Conservation (phyloP, 805 yeast genomes). For the Torulaspora delbrueckii region DNA sequence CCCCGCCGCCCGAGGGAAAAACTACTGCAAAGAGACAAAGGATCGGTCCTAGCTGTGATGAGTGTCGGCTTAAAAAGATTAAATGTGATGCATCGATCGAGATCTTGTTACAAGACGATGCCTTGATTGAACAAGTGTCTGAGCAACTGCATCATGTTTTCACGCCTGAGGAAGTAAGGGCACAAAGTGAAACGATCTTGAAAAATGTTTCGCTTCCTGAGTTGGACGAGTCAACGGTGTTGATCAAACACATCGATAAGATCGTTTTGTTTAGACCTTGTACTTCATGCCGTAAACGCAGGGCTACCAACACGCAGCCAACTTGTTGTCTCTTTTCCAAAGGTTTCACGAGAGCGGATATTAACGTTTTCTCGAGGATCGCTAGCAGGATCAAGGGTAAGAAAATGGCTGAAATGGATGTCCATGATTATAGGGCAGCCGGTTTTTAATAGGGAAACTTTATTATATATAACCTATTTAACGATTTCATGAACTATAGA, state of each 20-base stretch:
- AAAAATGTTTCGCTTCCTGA: constrained; percentile 5
- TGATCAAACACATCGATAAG: constrained; percentile 31
- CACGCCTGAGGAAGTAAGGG: constrained; percentile 15
- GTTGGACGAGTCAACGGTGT: constrained; percentile 2
- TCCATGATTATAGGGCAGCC: constrained; percentile 20
- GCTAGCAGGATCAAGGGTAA: constrained; percentile 10
- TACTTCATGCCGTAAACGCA: constrained; percentile 43
- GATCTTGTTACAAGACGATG: constrained; percentile 34
- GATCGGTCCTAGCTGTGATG: constrained; percentile 70
- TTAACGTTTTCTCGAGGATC: constrained; percentile 23
- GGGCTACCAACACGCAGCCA: constrained; percentile 1
- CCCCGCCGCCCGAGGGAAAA: constrained; percentile 2
- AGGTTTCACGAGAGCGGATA: constrained; percentile 41
- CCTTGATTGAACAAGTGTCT: constrained; percentile 17
- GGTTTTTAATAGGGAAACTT: constrained; percentile 13
- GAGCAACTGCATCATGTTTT: constrained; percentile 24
- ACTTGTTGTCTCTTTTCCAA: constrained; percentile 53
- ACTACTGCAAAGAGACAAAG: constrained; percentile 46
- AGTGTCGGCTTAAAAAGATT: constrained; percentile 62
- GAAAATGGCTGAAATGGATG: constrained; percentile 17
- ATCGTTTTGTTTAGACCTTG: constrained; percentile 51
- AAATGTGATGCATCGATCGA: constrained; percentile 66
- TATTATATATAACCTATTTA: constrained; percentile 3
- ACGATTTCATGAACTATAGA: constrained; percentile 16
- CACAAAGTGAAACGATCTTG: constrained; percentile 3